These are phyloP conservation scores for Bjerkandera adusta DNA, from an alignment of 1,284 basidiomycete species.

Conservation along the genomic window DNA sequence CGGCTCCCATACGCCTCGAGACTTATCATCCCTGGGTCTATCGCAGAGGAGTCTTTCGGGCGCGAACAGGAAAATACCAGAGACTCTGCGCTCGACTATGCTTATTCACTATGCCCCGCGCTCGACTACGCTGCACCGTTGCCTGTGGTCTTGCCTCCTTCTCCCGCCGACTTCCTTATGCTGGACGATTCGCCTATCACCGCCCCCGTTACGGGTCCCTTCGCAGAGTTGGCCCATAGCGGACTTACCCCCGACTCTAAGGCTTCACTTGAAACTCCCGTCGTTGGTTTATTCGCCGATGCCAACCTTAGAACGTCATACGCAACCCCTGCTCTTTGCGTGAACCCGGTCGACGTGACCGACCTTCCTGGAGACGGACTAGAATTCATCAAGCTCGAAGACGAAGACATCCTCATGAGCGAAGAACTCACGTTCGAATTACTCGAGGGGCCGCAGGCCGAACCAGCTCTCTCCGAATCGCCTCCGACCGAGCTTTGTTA, in stretches of 20 bases:
- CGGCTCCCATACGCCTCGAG: no score
- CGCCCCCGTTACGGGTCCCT: no score
- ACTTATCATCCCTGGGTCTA: no score
- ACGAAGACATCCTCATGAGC: conserved; percentile 3
- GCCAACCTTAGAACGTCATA: conserved; percentile 40
- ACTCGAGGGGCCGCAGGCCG: no score
- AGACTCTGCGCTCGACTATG: no score
- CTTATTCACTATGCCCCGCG: conserved; percentile 17
- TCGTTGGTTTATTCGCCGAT: conserved; percentile 41
- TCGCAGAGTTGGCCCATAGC: background rate
- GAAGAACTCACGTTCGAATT: no score
- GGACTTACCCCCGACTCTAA: background rate
- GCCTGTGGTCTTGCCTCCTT: background rate
- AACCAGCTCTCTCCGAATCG: no score
- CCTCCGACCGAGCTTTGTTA: background rate
- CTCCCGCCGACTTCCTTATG: conserved; percentile 12
- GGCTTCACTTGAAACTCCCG: conserved; percentile 13
- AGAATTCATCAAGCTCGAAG: conserved; percentile 1
- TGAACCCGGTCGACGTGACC: conserved; percentile 50
- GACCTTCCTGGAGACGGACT: background rate
- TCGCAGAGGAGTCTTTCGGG: no score
- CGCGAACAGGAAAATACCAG: no score
- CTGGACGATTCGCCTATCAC: conserved; percentile 2
- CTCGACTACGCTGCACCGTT: conserved; percentile 14
- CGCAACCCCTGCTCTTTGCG: conserved; percentile 26